phyloP scores from a whole-genome alignment of 768 basidiomycete species.

The Pholiota conissans region DNA sequence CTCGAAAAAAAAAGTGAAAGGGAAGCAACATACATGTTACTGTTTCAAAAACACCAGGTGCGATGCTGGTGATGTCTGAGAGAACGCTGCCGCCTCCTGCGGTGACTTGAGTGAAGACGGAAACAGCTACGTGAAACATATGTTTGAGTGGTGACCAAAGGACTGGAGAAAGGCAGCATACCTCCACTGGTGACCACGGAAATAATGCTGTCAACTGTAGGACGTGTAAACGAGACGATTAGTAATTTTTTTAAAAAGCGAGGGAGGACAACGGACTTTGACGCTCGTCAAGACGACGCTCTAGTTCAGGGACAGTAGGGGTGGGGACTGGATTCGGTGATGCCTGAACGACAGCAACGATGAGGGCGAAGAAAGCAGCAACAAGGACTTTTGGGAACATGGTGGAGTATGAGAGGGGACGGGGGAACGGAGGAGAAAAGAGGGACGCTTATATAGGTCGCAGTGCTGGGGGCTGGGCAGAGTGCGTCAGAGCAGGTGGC shows the following conservation, averaged over 20 bases:
- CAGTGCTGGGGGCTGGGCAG: neutral
- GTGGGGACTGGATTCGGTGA: constrained; percentile 29
- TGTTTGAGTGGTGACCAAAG: neutral
- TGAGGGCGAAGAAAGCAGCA: constrained; percentile 34
- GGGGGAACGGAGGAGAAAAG: neutral
- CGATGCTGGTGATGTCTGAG: constrained; percentile 10
- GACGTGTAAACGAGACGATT: constrained; percentile 8
- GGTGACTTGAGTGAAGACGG: constrained; percentile 37
- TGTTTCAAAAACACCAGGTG: constrained; percentile 20
- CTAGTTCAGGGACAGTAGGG: constrained; percentile 13
- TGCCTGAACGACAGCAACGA: constrained; percentile 33
- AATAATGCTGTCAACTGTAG: constrained; percentile 38
- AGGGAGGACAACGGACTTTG: constrained; percentile 34
- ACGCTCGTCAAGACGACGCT: constrained; percentile 33
- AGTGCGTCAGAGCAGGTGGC: neutral
- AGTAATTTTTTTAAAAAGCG: neutral
- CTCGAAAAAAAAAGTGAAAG: neutral
- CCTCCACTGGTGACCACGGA: constrained; percentile 27
- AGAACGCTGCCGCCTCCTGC: constrained; percentile 25
- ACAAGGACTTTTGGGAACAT: constrained; percentile 43
- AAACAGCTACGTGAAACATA: constrained; percentile 27
- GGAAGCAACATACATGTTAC: constrained; percentile 20
- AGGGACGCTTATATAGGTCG: neutral
- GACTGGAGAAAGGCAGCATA: constrained; percentile 12
- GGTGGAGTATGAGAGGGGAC: constrained; percentile 3